Conservation (phyloP, 2,329 filamentous ascomycete genomes). For the Pseudogymnoascus sp. region DNA sequence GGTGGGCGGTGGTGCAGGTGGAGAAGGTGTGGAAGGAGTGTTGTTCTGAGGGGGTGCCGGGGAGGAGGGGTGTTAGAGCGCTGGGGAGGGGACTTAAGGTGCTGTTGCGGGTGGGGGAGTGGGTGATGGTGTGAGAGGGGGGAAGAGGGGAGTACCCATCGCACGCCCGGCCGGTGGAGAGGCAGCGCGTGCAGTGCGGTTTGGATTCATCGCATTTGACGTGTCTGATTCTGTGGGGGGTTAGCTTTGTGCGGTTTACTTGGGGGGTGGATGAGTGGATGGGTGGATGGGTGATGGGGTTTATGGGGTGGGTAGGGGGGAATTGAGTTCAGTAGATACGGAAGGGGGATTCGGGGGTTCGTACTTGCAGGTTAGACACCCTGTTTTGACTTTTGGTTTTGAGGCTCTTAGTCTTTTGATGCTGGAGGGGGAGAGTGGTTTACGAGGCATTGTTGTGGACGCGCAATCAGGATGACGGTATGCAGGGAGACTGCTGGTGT, state of each 20-base stretch:
- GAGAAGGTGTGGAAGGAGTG: constrained; percentile 55
- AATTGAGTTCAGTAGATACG: neutral
- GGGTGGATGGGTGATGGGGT: too few relatives aligned
- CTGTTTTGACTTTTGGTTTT: constrained; percentile 52
- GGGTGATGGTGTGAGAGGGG: neutral
- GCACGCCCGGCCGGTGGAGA: constrained; percentile 20
- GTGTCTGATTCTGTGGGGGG: constrained; percentile 36
- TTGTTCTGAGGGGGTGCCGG: constrained; percentile 33
- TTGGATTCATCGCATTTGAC: constrained; percentile 20
- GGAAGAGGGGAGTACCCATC: constrained; percentile 18
- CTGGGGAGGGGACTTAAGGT: neutral
- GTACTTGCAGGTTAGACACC: constrained; percentile 60
- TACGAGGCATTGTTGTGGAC: neutral
- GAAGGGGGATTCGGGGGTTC: constrained; percentile 22
- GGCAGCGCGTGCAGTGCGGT: constrained; percentile 17
- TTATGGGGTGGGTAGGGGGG: too few relatives aligned
- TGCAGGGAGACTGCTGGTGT: neutral
- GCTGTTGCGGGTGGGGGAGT: too few relatives aligned
- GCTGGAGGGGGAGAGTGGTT: neutral
- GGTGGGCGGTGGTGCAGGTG: constrained; percentile 48
- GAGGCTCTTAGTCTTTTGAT: constrained; percentile 22
- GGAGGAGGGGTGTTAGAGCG: constrained; percentile 9
- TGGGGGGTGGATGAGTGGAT: neutral
- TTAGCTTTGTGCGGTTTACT: constrained; percentile 12
- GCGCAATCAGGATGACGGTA: neutral